These are phyloP conservation scores for Polyporus tsugae DNA, from an alignment of 1,284 basidiomycete species.

Conservation along the genomic window DNA sequence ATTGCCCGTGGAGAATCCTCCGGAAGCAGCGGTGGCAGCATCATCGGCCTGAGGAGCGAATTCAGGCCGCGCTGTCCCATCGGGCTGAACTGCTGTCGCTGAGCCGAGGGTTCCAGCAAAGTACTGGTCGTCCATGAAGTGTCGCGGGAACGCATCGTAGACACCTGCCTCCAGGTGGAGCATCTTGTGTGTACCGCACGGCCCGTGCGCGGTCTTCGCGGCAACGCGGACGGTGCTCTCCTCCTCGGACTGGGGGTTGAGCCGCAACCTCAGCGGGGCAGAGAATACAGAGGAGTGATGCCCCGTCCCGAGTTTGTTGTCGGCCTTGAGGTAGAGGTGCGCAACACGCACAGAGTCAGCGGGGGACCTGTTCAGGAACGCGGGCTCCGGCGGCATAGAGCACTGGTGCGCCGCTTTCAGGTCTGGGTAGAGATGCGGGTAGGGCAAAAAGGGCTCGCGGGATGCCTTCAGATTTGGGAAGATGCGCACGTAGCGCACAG, in stretches of 20 bases:
- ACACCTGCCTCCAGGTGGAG: slow-evolving; percentile 50
- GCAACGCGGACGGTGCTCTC: slow-evolving; percentile 42
- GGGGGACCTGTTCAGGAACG: not conserved
- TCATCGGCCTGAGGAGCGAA: too few relatives aligned
- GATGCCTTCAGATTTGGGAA: slow-evolving; percentile 24
- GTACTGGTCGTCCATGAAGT: slow-evolving; percentile 52
- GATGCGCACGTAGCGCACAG: slow-evolving; percentile 33
- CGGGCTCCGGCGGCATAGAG: not conserved
- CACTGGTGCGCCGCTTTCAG: not conserved
- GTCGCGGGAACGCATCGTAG: slow-evolving; percentile 52
- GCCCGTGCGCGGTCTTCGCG: slow-evolving; percentile 39
- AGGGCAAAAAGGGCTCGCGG: not conserved
- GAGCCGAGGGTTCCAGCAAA: not conserved
- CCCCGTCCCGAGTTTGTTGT: slow-evolving; percentile 40
- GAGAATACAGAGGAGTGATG: slow-evolving; percentile 44
- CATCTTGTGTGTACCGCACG: slow-evolving; percentile 34
- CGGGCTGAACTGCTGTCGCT: not conserved
- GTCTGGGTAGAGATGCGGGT: not conserved
- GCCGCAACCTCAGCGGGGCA: slow-evolving; percentile 41
- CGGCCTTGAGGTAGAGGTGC: slow-evolving; percentile 39
- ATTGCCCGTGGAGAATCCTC: not conserved
- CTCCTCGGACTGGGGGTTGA: slow-evolving; percentile 32
- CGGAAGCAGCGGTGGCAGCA: not conserved
- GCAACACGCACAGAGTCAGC: slow-evolving; percentile 20
- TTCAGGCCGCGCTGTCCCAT: too few relatives aligned